Base-by-base conservation (phyloP, 306 rosid genomes). In the Luffa aegyptiaca region DNA sequence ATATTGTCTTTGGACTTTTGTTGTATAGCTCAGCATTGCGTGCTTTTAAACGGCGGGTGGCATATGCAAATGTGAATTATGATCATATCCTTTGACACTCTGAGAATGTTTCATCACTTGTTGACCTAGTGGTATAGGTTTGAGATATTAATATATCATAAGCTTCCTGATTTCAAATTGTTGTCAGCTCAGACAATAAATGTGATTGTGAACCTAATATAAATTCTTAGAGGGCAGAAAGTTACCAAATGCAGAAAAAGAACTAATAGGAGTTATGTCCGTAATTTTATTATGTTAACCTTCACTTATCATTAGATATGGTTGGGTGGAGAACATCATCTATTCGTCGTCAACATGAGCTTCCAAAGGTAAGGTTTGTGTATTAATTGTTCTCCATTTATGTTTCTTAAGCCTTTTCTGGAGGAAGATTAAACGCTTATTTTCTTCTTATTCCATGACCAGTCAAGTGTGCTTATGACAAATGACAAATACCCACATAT, bases 301-400 rank as follows among this genome's bases (percentile, higher is more conserved):
- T 86, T 90, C 85, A 92, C 93, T 84, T 74, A 18, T 39, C 69
- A 78, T 80, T 90, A 93, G 97, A 95, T 87, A 88, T 95, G 93
- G 99, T 95, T 78, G 99, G 99, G 78, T 95, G 99, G 99, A 86
- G 97, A 82, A 95, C 97, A n/a, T 95, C 99, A 76, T 95, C 99
- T 10, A 95, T 95, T 80, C 89, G 99, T 70, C 97, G 96, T 82
- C 96, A 91, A 81, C 86, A 86, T 87, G 99, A 95, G 88, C 97
- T 95, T 83, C 99, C 97, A 18, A 90, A 89, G 93, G 99, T 90
- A 84, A 56, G 76, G 36, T 77, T 83, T 66, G 16, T 66, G n/a
- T 81, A 42, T 84, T 75, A 77, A 18, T 58, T 37, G 57, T 80
- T 68, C 68, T 31, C 41, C 63, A 35, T 71, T 80, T 20, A 11